These are phyloP conservation scores for Venturia nashicola DNA, from an alignment of 2,329 filamentous ascomycete genomes.

Conservation along the genomic window DNA sequence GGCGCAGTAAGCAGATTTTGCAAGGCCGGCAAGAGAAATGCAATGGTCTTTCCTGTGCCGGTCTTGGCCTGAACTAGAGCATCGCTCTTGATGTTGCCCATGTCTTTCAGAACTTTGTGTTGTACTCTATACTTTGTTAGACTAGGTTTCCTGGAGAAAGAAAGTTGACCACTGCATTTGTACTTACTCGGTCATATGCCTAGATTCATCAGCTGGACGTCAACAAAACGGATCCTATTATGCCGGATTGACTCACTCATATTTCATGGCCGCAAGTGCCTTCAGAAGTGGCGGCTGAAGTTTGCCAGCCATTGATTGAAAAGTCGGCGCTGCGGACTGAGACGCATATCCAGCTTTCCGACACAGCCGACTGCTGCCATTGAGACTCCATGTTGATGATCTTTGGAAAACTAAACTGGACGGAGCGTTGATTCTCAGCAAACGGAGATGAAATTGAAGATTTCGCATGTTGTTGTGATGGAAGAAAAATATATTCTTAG, in stretches of 20 bases:
- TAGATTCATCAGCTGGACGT: background rate
- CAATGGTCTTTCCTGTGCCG: slow-evolving; percentile 38
- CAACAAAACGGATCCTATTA: slow-evolving; percentile 8
- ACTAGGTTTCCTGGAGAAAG: background rate
- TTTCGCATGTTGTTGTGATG: slow-evolving; percentile 1
- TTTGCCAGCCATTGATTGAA: slow-evolving; percentile 16
- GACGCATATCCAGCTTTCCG: background rate
- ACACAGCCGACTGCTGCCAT: background rate
- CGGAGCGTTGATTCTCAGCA: background rate
- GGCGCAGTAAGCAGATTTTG: slow-evolving; percentile 30
- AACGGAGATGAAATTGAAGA: background rate
- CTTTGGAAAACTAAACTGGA: background rate
- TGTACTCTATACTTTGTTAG: slow-evolving; percentile 40
- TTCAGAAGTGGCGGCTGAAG: slow-evolving; percentile 19
- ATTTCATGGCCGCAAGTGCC: slow-evolving; percentile 24
- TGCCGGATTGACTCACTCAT: slow-evolving; percentile 17
- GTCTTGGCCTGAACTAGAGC: slow-evolving; percentile 45
- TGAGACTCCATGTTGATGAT: background rate
- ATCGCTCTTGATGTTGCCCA: slow-evolving; percentile 40
- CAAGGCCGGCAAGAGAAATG: slow-evolving; percentile 35
- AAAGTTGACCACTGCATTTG: background rate
- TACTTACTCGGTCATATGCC: background rate
- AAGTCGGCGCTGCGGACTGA: slow-evolving; percentile 7
- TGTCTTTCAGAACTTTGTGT: slow-evolving; percentile 38
- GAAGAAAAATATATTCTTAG: background rate